These are phyloP conservation scores for Ogataea trehaloabstinens DNA, from an alignment of 805 yeast genomes.

Conservation along the genomic window DNA sequence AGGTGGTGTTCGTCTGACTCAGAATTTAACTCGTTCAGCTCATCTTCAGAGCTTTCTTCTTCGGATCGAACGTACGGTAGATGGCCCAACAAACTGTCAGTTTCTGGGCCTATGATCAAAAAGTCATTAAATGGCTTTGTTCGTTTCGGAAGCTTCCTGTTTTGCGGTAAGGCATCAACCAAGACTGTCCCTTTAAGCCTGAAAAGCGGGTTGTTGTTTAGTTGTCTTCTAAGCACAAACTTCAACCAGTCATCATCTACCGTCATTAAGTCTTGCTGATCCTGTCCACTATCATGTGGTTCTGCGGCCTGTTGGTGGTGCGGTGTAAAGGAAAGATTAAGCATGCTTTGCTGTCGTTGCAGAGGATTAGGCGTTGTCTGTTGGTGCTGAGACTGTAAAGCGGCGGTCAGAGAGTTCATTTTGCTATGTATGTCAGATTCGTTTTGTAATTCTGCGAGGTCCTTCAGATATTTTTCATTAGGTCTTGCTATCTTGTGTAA, in stretches of 20 bases:
- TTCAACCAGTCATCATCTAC: conserved; percentile 35
- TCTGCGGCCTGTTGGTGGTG: conserved; percentile 2
- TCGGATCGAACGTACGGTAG: conserved; percentile 32
- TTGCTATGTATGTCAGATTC: conserved; percentile 26
- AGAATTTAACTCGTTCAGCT: neutral
- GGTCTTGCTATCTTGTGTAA: conserved; percentile 39
- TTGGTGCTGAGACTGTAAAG: conserved; percentile 28
- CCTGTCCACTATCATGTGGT: neutral
- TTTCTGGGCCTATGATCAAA: conserved; percentile 34
- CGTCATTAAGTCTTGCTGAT: conserved; percentile 4
- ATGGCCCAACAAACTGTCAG: conserved; percentile 29
- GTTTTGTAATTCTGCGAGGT: conserved; percentile 20
- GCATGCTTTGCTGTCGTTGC: conserved; percentile 13
- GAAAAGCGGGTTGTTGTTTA: conserved; percentile 22
- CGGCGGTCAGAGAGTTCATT: conserved; percentile 33
- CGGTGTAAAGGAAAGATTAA: conserved; percentile 3
- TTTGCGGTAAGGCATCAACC: conserved; percentile 27
- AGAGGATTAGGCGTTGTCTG: conserved; percentile 8
- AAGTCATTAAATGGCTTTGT: conserved; percentile 27
- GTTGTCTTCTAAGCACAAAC: conserved; percentile 28
- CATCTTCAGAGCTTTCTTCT: neutral
- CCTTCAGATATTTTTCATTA: conserved; percentile 22
- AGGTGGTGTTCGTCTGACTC: neutral
- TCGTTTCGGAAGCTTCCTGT: conserved; percentile 18
- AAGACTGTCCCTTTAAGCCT: conserved; percentile 30